Evolutionary conservation across 257 asterid genomes (phyloP), one percentile per base, ranked within the genome.

Genomic region (Forsythia suspensa): DNA sequence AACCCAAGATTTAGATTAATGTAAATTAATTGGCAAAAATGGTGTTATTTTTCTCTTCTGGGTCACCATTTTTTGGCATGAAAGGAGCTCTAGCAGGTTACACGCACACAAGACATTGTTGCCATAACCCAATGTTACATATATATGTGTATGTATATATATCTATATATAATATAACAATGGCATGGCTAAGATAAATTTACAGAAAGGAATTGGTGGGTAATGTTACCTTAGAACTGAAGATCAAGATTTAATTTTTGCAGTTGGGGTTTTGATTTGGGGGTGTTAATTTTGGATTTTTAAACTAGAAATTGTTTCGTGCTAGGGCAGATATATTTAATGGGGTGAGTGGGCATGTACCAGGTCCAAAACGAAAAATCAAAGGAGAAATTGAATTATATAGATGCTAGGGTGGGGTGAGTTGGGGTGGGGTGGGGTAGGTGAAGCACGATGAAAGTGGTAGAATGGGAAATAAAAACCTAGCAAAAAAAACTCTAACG

Each of bases 161-260:
- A 2, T 63, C 24, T 9, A 1, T 59, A 59, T 59, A 59, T 20
- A 59, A 55, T 40, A 75, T 63, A 72, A 65, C 29, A 71, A 73
- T 46, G 70, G 43, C 80, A 81, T 18, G 81, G 73, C 65, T 20
- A 41, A 39, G 70, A 20, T 20, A 71, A 55, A 77, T 43, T 74
- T 29, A 77, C 78, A 80, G 59, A 83, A 44, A 72, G 55, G 61
- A 76, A 73, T 81, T 73, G 6, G 86, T 55, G 20, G 82, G 83
- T 73, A 85, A 82, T 84, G 87, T 88, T 85, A 89, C 91, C 86
- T 70, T 72, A 67, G 74, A 79, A 85, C 81, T 79, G 81, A 84
- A 80, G 88, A 86, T 84, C 88, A 84, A 79, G 84, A 78, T 72
- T 68, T 75, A 76, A 39, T 21, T 75, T 61, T 76, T 55, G 6